These are phyloP conservation scores for Pseudocercospora cruenta DNA, from an alignment of 2,329 filamentous ascomycete species.

Conservation along the genomic window DNA sequence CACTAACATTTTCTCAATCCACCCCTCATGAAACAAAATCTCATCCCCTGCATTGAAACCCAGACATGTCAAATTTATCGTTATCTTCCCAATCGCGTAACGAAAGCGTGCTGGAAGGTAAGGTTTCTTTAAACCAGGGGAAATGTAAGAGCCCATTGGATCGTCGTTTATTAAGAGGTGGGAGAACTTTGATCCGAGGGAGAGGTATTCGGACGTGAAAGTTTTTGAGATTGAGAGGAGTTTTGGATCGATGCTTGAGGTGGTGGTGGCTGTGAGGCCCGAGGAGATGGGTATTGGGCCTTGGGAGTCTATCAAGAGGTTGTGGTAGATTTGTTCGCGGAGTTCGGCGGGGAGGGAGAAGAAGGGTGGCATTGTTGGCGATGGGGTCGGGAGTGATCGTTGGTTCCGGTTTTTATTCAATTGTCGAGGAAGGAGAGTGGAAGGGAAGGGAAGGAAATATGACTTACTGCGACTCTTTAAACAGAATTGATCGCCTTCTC, in stretches of 20 bases:
- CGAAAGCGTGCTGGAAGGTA: not conserved
- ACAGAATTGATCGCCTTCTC: too few species aligned
- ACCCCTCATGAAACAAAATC: constrained; percentile 5
- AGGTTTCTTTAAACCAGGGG: constrained; percentile 7
- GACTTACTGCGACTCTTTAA: too few species aligned
- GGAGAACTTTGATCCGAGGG: not conserved
- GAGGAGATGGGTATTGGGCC: not conserved
- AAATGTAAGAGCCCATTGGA: not conserved
- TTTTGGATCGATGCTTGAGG: not conserved
- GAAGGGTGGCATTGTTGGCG: constrained; percentile 4
- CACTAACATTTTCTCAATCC: constrained; percentile 8
- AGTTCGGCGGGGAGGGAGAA: constrained; percentile 18
- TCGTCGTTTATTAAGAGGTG: constrained; percentile 12
- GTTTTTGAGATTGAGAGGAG: constrained; percentile 7
- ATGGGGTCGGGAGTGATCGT: too few species aligned
- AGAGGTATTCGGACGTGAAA: constrained; percentile 13
- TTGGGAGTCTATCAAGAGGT: constrained; percentile 4
- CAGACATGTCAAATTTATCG: constrained; percentile 9
- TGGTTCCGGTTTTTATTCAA: too few species aligned
- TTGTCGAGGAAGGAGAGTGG: not conserved
- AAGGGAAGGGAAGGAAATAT: too few species aligned
- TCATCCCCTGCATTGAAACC: constrained; percentile 5
- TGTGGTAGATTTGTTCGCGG: constrained; percentile 18
- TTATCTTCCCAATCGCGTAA: not conserved
- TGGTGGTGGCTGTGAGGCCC: constrained; percentile 5